Percentiles rank a stretch among this genome's conserved stretches.
These are phyloP conservation scores for Talaromyces atroroseus DNA, from an alignment of 2,329 filamentous ascomycete species.

Conservation along the genomic window DNA sequence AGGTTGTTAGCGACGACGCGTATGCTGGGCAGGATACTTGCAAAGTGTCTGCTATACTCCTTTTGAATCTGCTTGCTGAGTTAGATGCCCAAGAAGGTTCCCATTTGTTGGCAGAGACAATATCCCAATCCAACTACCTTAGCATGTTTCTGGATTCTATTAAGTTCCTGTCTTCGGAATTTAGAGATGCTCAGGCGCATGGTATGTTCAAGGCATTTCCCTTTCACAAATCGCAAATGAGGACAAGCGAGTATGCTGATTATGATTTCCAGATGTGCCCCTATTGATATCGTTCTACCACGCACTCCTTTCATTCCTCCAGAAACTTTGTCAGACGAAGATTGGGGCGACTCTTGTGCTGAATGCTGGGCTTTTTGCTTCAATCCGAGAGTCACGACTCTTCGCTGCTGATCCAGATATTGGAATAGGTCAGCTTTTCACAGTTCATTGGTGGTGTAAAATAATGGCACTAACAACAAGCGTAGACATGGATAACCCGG, in stretches of 20 bases:
- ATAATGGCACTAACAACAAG: conserved; percentile 17
- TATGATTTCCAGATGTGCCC: conserved; percentile 43
- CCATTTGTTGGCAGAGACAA: conserved; percentile 67
- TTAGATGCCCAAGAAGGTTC: conserved; percentile 68
- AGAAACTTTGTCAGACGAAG: conserved; percentile 77
- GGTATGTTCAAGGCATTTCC: conserved; percentile 41
- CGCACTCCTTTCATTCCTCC: conserved; percentile 73
- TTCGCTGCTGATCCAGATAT: conserved; percentile 91
- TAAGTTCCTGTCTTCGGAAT: conserved; percentile 68
- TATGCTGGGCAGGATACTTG: conserved; percentile 76
- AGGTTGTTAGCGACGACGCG: conserved; percentile 87
- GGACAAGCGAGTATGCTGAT: conserved; percentile 1
- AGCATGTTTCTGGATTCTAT: conserved; percentile 85
- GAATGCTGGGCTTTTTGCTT: conserved; percentile 79
- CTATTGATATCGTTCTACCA: conserved; percentile 58
- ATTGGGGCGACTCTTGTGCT: conserved; percentile 82
- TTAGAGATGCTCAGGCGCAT: conserved; percentile 52
- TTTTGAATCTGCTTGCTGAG: conserved; percentile 72
- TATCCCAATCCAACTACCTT: conserved; percentile 85
- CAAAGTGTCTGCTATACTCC: conserved; percentile 76
- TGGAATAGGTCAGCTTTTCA: conserved; percentile 54
- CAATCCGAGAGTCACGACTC: conserved; percentile 73
- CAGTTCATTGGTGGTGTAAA: neutral
- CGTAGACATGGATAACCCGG: conserved; percentile 59
- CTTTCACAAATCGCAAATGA: neutral